phyloP scores from a whole-genome alignment of 2,329 filamentous ascomycete genomes.

The Plenodomus biglobosus region DNA sequence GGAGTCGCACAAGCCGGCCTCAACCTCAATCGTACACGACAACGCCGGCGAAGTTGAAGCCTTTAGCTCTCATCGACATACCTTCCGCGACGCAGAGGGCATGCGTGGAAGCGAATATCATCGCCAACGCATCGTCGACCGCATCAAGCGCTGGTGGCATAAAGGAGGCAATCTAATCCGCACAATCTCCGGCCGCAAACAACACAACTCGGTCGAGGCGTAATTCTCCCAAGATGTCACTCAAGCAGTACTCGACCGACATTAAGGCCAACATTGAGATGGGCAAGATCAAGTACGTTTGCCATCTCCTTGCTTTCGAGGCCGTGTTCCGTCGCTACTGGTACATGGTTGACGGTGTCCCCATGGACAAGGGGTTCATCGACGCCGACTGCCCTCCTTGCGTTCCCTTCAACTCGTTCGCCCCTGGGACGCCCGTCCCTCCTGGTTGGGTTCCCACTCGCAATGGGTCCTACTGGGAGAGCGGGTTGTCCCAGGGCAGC shows the following conservation, averaged over 20 bases:
- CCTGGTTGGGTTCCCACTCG: not conserved
- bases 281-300: not conserved
- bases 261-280: not conserved
- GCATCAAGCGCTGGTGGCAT: slow-evolving; percentile 27
- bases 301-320: not conserved
- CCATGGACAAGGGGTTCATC: not conserved
- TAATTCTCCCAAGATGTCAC: not conserved
- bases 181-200: slow-evolving; percentile 11
- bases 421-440: not conserved
- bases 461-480: not conserved
- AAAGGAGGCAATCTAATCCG: slow-evolving; percentile 22
- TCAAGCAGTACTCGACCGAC: not conserved
- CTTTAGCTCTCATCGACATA: slow-evolving; percentile 24
- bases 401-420: not conserved
- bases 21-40: slow-evolving; percentile 21
- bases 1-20: slow-evolving; percentile 11
- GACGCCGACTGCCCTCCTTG: not conserved
- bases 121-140: slow-evolving; percentile 20
- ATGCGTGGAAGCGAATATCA: slow-evolving; percentile 27
- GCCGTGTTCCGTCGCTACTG: not conserved
- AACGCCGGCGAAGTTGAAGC: slow-evolving; percentile 18
- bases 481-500: not conserved
- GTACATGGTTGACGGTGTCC: not conserved
- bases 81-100: slow-evolving; percentile 28
- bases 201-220: not conserved